phyloP scores from a whole-genome alignment of 2,329 filamentous ascomycete species.

The Blumeria hordei region DNA sequence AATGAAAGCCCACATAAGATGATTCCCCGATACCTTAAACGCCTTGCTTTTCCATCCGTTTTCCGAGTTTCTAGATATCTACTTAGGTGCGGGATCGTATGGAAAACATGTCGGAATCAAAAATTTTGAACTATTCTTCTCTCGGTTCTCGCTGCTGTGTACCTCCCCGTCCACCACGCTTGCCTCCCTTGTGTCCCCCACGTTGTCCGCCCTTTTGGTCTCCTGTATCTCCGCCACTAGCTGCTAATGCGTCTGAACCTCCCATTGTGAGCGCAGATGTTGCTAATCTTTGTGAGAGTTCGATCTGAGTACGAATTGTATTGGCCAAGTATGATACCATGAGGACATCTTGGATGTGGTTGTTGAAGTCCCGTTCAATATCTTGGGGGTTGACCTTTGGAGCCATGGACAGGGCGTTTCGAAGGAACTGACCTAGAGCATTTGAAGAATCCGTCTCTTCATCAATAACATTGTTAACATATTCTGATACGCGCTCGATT shows the following conservation, averaged over 20 bases:
- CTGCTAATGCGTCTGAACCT: slow-evolving; percentile 19
- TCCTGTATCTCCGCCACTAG: slow-evolving; percentile 21
- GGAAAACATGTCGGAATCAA: slow-evolving; percentile 11
- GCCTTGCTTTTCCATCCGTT: slow-evolving; percentile 16
- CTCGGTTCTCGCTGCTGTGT: slow-evolving; percentile 22
- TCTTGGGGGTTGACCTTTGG: slow-evolving; percentile 81
- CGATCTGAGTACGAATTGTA: slow-evolving; percentile 96
- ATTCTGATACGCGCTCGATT: slow-evolving; percentile 75
- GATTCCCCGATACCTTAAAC: slow-evolving; percentile 23
- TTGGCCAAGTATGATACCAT: slow-evolving; percentile 97
- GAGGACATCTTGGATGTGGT: slow-evolving; percentile 96
- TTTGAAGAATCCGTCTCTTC: slow-evolving; percentile 79
- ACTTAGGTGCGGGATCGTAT: slow-evolving; percentile 9
- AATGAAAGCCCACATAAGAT: slow-evolving; percentile 12
- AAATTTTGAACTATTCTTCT: slow-evolving; percentile 20
- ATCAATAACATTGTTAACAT: slow-evolving; percentile 81
- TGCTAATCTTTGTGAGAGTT: slow-evolving; percentile 82
- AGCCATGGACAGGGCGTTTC: slow-evolving; percentile 77
- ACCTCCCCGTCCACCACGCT: slow-evolving; percentile 25
- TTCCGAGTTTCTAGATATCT: slow-evolving; percentile 6
- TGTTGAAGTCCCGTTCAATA: slow-evolving; percentile 97
- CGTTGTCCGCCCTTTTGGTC: slow-evolving; percentile 20
- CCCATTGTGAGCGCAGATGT: slow-evolving; percentile 43
- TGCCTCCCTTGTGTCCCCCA: slow-evolving; percentile 20
- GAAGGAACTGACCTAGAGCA: slow-evolving; percentile 78